Evolutionary conservation across 495 filamentous ascomycete genomes (phyloP).

Genomic region (Thermothielavioides terrestris): DNA sequence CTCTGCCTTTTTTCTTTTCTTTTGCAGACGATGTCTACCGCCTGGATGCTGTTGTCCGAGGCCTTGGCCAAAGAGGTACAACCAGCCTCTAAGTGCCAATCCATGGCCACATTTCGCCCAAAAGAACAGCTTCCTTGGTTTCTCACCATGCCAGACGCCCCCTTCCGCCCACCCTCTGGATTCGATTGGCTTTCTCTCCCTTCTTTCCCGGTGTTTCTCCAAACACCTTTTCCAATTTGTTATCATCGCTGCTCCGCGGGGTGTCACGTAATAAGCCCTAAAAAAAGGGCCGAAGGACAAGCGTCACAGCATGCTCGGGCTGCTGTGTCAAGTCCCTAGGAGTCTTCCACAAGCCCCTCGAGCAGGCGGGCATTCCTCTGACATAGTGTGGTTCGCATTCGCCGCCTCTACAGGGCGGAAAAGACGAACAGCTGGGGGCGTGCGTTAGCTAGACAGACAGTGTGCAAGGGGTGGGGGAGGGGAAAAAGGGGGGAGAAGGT

Average conservation of each 20-base stretch:
- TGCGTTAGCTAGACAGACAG: slow-evolving; percentile 15
- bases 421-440: slow-evolving; percentile 83
- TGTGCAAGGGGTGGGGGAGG: not conserved
- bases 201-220: not conserved
- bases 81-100: too few species aligned
- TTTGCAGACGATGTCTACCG: not conserved
- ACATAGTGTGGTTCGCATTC: not conserved
- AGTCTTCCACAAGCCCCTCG: too few species aligned
- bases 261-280: not conserved
- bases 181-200: not conserved
- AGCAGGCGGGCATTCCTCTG: not conserved
- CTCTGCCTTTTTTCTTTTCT: not conserved
- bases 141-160: not conserved
- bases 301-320: not conserved
- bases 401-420: slow-evolving; percentile 67
- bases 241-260: not conserved
- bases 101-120: not conserved
- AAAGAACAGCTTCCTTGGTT: not conserved
- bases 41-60: not conserved
- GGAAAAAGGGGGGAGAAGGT: slow-evolving; percentile 34
- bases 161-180: not conserved
- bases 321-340: not conserved
- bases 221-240: not conserved
- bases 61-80: not conserved
- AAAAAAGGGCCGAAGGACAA: not conserved